Conservation (phyloP, 2,329 filamentous ascomycete genomes). For the Diaporthe sp. region DNA sequence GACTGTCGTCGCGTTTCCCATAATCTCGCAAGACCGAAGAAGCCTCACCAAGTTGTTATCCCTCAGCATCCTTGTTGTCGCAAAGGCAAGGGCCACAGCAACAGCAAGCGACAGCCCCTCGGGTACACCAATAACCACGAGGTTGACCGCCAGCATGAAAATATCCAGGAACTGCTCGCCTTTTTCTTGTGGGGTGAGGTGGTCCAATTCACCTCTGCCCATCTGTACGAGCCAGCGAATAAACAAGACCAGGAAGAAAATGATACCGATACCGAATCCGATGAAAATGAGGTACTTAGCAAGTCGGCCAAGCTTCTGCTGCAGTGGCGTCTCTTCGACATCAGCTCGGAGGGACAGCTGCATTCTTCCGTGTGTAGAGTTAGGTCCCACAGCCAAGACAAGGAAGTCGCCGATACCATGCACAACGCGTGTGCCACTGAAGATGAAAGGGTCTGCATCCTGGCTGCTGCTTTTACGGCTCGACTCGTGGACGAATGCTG, state of each 20-base stretch:
- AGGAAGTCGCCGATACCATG: conserved; percentile 83
- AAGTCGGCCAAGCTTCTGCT: conserved; percentile 81
- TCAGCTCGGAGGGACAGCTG: conserved; percentile 84
- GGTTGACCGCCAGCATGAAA: conserved; percentile 75
- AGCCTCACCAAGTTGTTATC: conserved; percentile 79
- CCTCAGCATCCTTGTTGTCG: conserved; percentile 77
- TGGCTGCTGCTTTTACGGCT: conserved; percentile 60
- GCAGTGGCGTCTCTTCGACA: conserved; percentile 82
- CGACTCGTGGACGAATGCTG: conserved; percentile 71
- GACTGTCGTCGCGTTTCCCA: conserved; percentile 80
- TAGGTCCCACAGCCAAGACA: conserved; percentile 79
- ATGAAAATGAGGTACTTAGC: conserved; percentile 78
- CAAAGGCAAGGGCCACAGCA: conserved; percentile 76
- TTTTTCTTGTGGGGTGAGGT: conserved; percentile 52
- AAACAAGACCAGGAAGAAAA: conserved; percentile 59
- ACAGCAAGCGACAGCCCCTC: conserved; percentile 77
- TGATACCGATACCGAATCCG: conserved; percentile 55
- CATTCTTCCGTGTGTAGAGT: conserved; percentile 83
- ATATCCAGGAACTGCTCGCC: conserved; percentile 73
- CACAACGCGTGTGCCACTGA: conserved; percentile 83
- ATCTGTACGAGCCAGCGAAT: conserved; percentile 44
- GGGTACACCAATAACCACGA: conserved; percentile 77
- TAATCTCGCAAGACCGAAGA: conserved; percentile 78
- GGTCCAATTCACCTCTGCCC: conserved; percentile 5
- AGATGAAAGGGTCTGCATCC: conserved; percentile 78